Percentiles rank a stretch among this genome's conserved stretches.
Conservation (phyloP, 2,329 filamentous ascomycete genomes). For the Talaromyces sp. region DNA sequence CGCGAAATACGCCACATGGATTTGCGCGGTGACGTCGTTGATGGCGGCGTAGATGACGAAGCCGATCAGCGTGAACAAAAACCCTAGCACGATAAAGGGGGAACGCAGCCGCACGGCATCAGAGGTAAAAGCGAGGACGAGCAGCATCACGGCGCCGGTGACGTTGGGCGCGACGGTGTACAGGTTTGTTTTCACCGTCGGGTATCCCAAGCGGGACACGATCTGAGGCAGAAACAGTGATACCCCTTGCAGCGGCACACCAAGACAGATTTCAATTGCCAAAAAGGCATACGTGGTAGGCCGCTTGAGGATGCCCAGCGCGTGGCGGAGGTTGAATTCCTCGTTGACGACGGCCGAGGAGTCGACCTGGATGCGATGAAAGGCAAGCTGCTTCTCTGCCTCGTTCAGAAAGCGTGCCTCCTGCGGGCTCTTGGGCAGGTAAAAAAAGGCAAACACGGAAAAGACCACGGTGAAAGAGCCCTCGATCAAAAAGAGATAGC, state of each 20-base stretch:
- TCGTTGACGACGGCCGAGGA: constrained; percentile 61
- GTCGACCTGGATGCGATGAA: constrained; percentile 70
- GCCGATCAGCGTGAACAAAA: constrained; percentile 67
- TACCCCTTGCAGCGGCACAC: constrained; percentile 55
- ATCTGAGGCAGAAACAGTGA: constrained; percentile 57
- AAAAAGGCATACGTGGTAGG: constrained; percentile 52
- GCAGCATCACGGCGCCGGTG: constrained; percentile 65
- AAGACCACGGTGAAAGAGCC: constrained; percentile 56
- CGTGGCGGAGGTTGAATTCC: constrained; percentile 48
- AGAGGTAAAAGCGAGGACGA: constrained; percentile 66
- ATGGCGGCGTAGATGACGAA: constrained; percentile 76
- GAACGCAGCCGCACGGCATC: constrained; percentile 64
- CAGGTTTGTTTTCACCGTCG: constrained; percentile 37
- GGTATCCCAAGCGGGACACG: constrained; percentile 27
- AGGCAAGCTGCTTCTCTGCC: constrained; percentile 64
- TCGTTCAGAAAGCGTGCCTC: constrained; percentile 61
- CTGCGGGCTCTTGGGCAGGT: constrained; percentile 60
- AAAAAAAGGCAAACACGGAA: constrained; percentile 62
- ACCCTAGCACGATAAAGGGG: constrained; percentile 69
- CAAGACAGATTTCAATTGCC: constrained; percentile 54
- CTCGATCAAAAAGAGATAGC: constrained; percentile 54
- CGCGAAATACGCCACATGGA: constrained; percentile 68
- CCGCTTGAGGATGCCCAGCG: constrained; percentile 50
- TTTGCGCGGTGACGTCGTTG: constrained; percentile 53
- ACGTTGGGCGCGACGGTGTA: constrained; percentile 79